Conservation (phyloP, 345 rosid species). For the Eucalyptus cloeziana region DNA sequence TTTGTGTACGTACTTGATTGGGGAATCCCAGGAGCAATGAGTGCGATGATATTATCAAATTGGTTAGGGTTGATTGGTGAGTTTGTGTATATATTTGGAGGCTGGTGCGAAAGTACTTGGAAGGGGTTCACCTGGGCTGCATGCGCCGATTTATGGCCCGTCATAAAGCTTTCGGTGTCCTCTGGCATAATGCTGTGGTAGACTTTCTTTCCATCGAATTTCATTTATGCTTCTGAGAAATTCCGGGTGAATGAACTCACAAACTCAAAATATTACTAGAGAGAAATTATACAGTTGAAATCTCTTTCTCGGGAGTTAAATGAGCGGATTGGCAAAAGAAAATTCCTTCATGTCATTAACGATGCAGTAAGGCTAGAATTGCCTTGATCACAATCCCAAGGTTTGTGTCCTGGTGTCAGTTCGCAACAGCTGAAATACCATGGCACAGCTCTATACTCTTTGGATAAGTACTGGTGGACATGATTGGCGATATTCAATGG, state of each 20-base stretch:
- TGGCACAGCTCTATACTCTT: not conserved
- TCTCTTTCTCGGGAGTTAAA: not conserved
- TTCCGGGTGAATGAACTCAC: not conserved
- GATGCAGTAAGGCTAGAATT: not conserved
- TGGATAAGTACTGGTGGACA: not conserved
- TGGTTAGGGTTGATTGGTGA: constrained; percentile 8
- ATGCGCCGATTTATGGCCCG: constrained; percentile 6
- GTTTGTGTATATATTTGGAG: constrained; percentile 17
- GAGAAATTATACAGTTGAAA: not conserved
- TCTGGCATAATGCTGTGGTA: constrained; percentile 67
- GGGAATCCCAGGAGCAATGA: constrained; percentile 17
- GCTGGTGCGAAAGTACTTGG: constrained; percentile 17
- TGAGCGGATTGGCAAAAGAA: not conserved
- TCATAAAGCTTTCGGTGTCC: constrained; percentile 21
- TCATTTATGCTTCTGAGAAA: not conserved
- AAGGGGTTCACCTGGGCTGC: constrained; percentile 10
- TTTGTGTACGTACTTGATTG: constrained; percentile 1
- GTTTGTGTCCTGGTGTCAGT: not conserved
- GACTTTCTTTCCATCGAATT: not conserved
- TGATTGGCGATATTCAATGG: not conserved
- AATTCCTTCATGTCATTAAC: not conserved
- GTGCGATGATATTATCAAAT: constrained; percentile 1
- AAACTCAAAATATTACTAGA: not conserved
- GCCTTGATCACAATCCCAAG: not conserved
- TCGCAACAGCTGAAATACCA: not conserved